A percentile compares a stretch with the other conserved stretches of the same genome.
Evolutionary conservation across 768 basidiomycete genomes (phyloP).

Genomic region (Serpula lacrymans): DNA sequence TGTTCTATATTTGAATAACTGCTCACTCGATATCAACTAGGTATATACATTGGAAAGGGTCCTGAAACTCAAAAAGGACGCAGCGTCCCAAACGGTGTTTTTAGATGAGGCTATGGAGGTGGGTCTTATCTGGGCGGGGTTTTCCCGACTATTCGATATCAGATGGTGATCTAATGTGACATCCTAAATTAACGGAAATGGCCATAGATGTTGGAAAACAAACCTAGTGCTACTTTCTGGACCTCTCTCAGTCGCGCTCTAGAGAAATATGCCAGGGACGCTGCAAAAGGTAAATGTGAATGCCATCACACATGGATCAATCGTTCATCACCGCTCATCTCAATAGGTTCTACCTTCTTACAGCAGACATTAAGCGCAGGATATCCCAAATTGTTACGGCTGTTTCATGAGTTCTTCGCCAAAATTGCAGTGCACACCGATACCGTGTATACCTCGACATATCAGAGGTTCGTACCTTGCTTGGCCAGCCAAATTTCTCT

Average conservation of each 20-base stretch:
- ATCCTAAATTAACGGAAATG: not conserved
- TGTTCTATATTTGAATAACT: slow-evolving; percentile 1
- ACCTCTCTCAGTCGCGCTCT: slow-evolving; percentile 72
- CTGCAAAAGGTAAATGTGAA: slow-evolving; percentile 60
- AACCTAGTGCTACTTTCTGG: slow-evolving; percentile 93
- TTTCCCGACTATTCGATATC: not conserved
- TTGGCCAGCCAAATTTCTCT: too few species aligned
- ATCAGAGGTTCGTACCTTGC: slow-evolving; percentile 65
- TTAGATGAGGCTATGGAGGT: slow-evolving; percentile 95
- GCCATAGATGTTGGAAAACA: slow-evolving; percentile 76
- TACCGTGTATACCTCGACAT: slow-evolving; percentile 77
- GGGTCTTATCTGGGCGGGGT: slow-evolving; percentile 3
- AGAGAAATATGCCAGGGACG: slow-evolving; percentile 80
- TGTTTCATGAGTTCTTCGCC: slow-evolving; percentile 96
- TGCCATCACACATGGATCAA: not conserved
- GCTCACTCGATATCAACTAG: slow-evolving; percentile 34
- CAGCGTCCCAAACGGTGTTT: slow-evolving; percentile 71
- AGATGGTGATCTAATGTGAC: not conserved
- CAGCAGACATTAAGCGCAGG: slow-evolving; percentile 85
- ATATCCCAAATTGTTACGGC: slow-evolving; percentile 82
- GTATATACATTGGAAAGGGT: slow-evolving; percentile 97
- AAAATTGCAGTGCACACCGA: slow-evolving; percentile 96
- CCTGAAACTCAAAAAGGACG: slow-evolving; percentile 82
- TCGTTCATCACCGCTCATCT: not conserved
- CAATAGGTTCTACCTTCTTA: slow-evolving; percentile 80